Conservation (phyloP, 2,329 filamentous ascomycete species). For the Dactylellina parvicollis region DNA sequence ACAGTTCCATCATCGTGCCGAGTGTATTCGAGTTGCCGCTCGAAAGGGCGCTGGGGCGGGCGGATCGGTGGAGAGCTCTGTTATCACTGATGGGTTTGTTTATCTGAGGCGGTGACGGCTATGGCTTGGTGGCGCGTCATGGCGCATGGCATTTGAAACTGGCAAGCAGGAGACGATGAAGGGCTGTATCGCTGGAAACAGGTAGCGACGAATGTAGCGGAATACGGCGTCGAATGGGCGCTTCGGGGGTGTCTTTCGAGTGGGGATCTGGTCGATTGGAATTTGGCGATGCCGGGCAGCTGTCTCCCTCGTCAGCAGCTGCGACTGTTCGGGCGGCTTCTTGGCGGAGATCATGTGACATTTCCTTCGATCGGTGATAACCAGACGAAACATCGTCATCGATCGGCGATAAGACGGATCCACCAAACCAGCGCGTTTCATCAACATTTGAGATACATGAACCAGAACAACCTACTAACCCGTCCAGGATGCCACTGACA, state of each 20-base stretch:
- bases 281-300: not conserved
- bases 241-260: not conserved
- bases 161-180: slow-evolving; percentile 3
- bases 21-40: not conserved
- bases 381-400: not conserved
- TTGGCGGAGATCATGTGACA: slow-evolving; percentile 12
- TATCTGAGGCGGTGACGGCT: slow-evolving; percentile 24
- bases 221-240: not conserved
- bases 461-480: not conserved
- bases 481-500: no score
- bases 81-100: slow-evolving; percentile 26
- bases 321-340: not conserved
- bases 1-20: slow-evolving; percentile 32
- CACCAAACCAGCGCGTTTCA: not conserved
- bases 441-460: no score
- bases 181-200: not conserved
- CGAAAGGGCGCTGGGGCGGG: not conserved
- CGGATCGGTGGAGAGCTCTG: not conserved
- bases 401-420: slow-evolving; percentile 3
- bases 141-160: slow-evolving; percentile 29
- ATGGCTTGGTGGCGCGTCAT: slow-evolving; percentile 44
- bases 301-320: not conserved
- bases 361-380: slow-evolving; percentile 1
- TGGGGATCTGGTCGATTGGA: slow-evolving; percentile 2
- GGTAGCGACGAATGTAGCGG: not conserved